Evolutionary conservation across 495 filamentous ascomycete genomes (phyloP).

Genomic region (Neurospora sp.): DNA sequence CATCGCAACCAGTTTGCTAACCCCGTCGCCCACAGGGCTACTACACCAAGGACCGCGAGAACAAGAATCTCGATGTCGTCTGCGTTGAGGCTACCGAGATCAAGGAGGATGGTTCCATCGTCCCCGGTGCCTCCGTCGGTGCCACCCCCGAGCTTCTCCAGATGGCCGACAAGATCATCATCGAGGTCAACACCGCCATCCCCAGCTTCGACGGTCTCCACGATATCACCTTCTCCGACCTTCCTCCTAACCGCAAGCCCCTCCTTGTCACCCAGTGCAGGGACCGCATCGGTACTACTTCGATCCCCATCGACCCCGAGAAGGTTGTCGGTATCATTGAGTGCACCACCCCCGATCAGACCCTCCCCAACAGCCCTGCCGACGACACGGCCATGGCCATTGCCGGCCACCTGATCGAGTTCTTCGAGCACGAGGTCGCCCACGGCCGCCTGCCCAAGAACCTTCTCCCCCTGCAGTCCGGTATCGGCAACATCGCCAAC

Average conservation of each 20-base stretch:
- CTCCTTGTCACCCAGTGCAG: conserved; percentile 71
- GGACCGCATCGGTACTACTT: conserved; percentile 73
- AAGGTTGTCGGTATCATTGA: conserved; percentile 81
- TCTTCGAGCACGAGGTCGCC: conserved; percentile 68
- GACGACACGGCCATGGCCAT: conserved; percentile 65
- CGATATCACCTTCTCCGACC: conserved; percentile 80
- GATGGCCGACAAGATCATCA: conserved; percentile 86
- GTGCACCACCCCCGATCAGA: conserved; percentile 76
- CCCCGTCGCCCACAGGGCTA: conserved; percentile 37
- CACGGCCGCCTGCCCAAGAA: conserved; percentile 67
- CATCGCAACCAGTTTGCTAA: background rate
- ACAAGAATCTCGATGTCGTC: conserved; percentile 62
- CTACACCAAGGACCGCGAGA: conserved; percentile 69
- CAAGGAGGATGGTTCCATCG: conserved; percentile 85
- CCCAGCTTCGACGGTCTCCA: conserved; percentile 84
- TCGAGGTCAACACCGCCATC: conserved; percentile 83
- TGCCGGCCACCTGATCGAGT: conserved; percentile 75
- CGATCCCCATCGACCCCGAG: conserved; percentile 84
- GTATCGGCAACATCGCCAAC: conserved; percentile 92
- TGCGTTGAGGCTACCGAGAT: conserved; percentile 84
- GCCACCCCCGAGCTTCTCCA: conserved; percentile 80
- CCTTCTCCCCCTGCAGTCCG: conserved; percentile 76
- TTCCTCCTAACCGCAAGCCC: conserved; percentile 72
- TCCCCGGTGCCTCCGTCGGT: conserved; percentile 79
- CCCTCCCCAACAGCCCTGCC: conserved; percentile 62